These are phyloP conservation scores for Rhodomyrtus psidioides DNA, from an alignment of 441 rosid species.

Conservation along the genomic window DNA sequence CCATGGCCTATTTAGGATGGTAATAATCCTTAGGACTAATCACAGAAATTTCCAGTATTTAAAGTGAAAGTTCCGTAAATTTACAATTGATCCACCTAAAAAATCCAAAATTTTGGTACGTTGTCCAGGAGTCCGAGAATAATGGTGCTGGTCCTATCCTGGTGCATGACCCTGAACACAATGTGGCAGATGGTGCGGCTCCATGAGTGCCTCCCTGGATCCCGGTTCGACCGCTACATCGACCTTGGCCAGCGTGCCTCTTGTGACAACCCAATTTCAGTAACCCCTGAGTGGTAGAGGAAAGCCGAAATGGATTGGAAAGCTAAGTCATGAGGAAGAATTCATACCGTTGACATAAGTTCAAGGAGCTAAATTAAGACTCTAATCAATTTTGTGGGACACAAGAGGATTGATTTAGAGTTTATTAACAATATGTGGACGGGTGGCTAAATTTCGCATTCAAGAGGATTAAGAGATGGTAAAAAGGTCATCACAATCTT, in stretches of 20 bases:
- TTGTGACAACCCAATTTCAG: too few species aligned
- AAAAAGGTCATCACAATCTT: too few species aligned
- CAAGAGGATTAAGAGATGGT: too few species aligned
- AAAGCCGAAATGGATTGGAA: too few species aligned
- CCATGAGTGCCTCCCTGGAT: constrained; percentile 82
- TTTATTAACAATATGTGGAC: too few species aligned
- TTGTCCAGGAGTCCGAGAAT: constrained; percentile 75
- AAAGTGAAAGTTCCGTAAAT: not conserved
- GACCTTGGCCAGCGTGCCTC: constrained; percentile 78
- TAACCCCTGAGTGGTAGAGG: too few species aligned
- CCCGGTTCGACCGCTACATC: constrained; percentile 69
- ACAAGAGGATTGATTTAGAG: too few species aligned
- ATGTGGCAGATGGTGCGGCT: constrained; percentile 95
- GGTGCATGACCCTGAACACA: constrained; percentile 81
- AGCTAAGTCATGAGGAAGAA: too few species aligned
- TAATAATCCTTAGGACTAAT: not conserved
- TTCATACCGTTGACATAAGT: too few species aligned
- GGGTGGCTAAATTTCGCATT: too few species aligned
- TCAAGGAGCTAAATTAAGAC: too few species aligned
- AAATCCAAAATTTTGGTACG: not conserved
- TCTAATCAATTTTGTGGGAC: too few species aligned
- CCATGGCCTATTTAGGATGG: constrained; percentile 97
- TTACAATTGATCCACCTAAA: not conserved
- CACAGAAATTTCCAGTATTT: not conserved
- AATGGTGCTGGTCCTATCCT: constrained; percentile 46